These are phyloP conservation scores for Cyclostephanos tholiformis DNA, from an alignment of 108 stramenopile genomes.

Conservation along the genomic window DNA sequence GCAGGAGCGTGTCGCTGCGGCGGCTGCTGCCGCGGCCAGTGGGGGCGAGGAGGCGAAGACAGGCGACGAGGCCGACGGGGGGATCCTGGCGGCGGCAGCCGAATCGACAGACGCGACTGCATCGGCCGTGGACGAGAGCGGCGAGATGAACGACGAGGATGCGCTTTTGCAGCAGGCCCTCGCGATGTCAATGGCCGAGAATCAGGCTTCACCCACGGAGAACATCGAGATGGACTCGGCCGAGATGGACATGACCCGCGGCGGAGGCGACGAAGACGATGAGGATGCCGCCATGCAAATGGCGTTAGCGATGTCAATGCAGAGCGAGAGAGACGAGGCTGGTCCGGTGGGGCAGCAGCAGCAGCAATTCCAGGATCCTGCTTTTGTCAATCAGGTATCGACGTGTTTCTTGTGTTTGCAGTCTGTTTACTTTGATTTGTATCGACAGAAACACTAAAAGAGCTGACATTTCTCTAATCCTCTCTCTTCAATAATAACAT, in stretches of 20 bases:
- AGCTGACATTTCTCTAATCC: slow-evolving; percentile 2
- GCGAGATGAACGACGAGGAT: slow-evolving; percentile 78
- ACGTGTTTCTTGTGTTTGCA: slow-evolving; percentile 13
- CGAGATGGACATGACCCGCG: slow-evolving; percentile 33
- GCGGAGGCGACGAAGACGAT: slow-evolving; percentile 62
- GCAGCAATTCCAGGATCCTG: slow-evolving; percentile 76
- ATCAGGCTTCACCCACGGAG: slow-evolving; percentile 49
- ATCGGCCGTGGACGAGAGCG: slow-evolving; percentile 43
- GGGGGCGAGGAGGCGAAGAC: slow-evolving; percentile 29
- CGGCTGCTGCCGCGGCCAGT: slow-evolving; percentile 54
- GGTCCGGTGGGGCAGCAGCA: slow-evolving; percentile 24
- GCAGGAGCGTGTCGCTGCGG: slow-evolving; percentile 56
- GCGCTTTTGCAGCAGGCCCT: slow-evolving; percentile 94
- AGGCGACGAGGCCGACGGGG: slow-evolving; percentile 43
- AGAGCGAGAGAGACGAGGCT: slow-evolving; percentile 45
- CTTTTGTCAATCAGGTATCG: slow-evolving; percentile 60
- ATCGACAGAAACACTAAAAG: not conserved
- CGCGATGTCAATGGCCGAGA: slow-evolving; percentile 96
- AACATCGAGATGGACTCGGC: slow-evolving; percentile 35
- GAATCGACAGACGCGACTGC: slow-evolving; percentile 30
- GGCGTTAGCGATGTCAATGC: slow-evolving; percentile 91
- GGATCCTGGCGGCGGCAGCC: slow-evolving; percentile 47
- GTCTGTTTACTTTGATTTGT: slow-evolving; percentile 2
- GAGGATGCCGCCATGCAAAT: slow-evolving; percentile 91
- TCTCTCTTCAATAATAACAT: not conserved